Base-by-base conservation (phyloP, 2,329 filamentous ascomycete species). In the Septoria linicola region DNA sequence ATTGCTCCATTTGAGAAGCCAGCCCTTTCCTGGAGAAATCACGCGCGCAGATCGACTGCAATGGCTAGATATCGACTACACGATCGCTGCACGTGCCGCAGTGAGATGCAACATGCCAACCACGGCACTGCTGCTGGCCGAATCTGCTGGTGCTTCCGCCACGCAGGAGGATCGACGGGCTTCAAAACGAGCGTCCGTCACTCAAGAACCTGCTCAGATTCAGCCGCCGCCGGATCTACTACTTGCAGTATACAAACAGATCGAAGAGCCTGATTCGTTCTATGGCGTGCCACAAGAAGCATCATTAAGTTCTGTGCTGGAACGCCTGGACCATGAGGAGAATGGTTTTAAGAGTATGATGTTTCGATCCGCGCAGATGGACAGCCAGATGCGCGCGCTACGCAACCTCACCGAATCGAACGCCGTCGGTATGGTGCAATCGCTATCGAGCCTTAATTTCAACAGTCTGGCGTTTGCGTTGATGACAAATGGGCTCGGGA, bases 211-310 rank as follows among this genome's bases (percentile, higher is more conserved):
- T 25, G 46, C 30, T 20, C 19, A 55, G 3, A 27, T 40, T 7
- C 53, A 49, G 10, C 65, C 65, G 1, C 80, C 88, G 5, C 78
- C 80, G 3, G 82, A 88, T 23, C 76, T 95, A 1, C 75, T 97
- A 10, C 77, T 96, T 37, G 76, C 80, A 1, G 91, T 99, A 2
- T 99, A 93, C 67, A 87, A 89, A 65, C 92, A 89, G 54, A 87
- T 99, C 40, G 91, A 96, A 65, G 95, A 99, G 63, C 92, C 91
- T 1, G 93, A 99, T 68, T 86, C 90, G 0, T 99, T 95, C 68
- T 99, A 99, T 66, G 95, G 93, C 3, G 79, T 96, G 6, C 82
- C 88, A 35, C 87, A 95, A 68, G 81, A 82, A 34, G 81, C 89
- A 5, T 90, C 84, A 51, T 72, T 99, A 13, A 76, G 80, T 13